Conservation (phyloP, 1,284 basidiomycete species). For the Cryptococcus wingfieldii region DNA sequence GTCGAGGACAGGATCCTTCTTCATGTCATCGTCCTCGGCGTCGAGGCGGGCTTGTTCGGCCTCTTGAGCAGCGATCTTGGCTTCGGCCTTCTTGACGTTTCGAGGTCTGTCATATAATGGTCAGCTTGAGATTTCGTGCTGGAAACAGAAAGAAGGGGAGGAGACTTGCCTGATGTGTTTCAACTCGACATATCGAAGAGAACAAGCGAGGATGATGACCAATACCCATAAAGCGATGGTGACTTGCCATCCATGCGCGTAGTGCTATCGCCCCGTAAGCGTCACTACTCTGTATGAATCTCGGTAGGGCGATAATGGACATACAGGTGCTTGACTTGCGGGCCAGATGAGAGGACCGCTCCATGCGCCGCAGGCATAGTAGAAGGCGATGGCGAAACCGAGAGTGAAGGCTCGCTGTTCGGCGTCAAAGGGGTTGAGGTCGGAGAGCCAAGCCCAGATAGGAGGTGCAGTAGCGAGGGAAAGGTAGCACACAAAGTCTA, state of each 20-base stretch:
- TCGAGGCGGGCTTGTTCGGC: conserved; percentile 1
- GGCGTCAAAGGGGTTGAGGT: conserved; percentile 40
- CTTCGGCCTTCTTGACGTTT: conserved; percentile 21
- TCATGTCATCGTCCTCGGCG: conserved; percentile 8
- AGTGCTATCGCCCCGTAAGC: conserved; percentile 18
- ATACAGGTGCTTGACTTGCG: conserved; percentile 25
- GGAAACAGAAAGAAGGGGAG: too few species aligned
- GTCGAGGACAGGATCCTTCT: conserved; percentile 2
- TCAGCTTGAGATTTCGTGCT: not conserved
- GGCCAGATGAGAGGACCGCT: conserved; percentile 43
- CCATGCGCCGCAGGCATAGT: conserved; percentile 28
- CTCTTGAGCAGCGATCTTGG: conserved; percentile 14
- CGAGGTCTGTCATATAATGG: conserved; percentile 14
- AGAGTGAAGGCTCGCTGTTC: conserved; percentile 43
- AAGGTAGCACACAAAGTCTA: conserved; percentile 37
- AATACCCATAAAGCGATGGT: conserved; percentile 34
- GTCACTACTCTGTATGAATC: not conserved
- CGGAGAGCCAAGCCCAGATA: conserved; percentile 42
- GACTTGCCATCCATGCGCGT: conserved; percentile 36
- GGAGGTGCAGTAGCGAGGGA: conserved; percentile 36
- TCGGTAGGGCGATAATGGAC: not conserved
- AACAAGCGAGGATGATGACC: conserved; percentile 23
- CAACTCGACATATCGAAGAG: conserved; percentile 22
- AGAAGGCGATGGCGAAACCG: conserved; percentile 25
- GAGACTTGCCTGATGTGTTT: conserved; percentile 21